Base-by-base conservation (phyloP, 2,329 filamentous ascomycete species). In the Rhynchosporium graminicola region DNA sequence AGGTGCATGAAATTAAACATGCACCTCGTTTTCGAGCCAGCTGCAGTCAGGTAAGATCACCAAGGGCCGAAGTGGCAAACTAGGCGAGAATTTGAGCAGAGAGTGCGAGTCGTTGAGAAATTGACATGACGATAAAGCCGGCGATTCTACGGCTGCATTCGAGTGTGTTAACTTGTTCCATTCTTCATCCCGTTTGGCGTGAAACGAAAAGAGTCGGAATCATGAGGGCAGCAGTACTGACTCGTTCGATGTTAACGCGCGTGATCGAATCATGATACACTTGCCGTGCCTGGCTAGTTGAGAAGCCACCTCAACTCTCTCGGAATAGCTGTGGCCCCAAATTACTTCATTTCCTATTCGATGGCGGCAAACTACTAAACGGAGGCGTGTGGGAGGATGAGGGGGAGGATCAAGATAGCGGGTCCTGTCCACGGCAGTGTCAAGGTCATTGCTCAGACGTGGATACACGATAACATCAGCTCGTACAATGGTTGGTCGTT, bases 1-100 rank as follows among this genome's bases (percentile, higher is more conserved):
- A 68, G 68, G 57, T 65, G 69, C 69, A 71, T 71, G 66, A 69
- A 69, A 70, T 59, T 68, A 63, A 54, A 61, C 63, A 63, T 70
- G 67, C 68, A 68, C 61, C 60, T 60, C 55, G 60, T 55, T 63
- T 45, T 65, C 67, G 65, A 63, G 50, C 61, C 62, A 59, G 60
- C 47, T 56, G 42, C 56, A 55, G 57, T 43, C 42, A 50, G 52
- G 54, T 31, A 64, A 63, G 57, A 65, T 63, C 57, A 63, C 60
- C 31, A 59, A 57, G 31, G 59, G 42, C 43, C 57, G 36, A 62
- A 61, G 33, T 51, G 43, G 48, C 57, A 36, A 62, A 61, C 33
- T 51, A 29, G 48, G 48, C 36, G 43, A 52, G 52, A 45, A 48
- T 20, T 20, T 20, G 20, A 20, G 20, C 1, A 20, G 12, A 50